These are phyloP conservation scores for Amesomyces nigricolor DNA, from an alignment of 2,329 filamentous ascomycete species.

Conservation along the genomic window DNA sequence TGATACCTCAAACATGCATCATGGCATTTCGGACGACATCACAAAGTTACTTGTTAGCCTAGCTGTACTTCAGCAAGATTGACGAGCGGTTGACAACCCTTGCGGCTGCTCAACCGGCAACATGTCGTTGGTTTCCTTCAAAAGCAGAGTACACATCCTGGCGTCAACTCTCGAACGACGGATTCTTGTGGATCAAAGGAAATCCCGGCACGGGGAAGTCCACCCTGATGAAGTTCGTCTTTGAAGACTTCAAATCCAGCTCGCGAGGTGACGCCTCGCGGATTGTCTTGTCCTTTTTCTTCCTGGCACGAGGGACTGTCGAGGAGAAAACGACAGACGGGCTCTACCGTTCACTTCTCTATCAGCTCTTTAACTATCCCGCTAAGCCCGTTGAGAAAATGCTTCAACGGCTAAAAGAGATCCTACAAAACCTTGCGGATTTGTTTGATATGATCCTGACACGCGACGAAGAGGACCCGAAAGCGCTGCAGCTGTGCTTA, in stretches of 20 bases:
- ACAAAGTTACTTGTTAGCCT: not conserved
- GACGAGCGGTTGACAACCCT: slow-evolving; percentile 18
- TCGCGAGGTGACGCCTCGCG: not conserved
- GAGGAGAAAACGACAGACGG: slow-evolving; percentile 41
- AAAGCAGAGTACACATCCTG: slow-evolving; percentile 19
- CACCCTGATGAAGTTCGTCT: slow-evolving; percentile 38
- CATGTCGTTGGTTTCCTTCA: slow-evolving; percentile 25
- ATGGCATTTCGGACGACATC: too few species aligned
- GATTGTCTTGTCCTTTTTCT: slow-evolving; percentile 37
- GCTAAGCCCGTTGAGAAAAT: slow-evolving; percentile 28
- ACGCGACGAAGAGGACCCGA: slow-evolving; percentile 39
- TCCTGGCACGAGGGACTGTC: slow-evolving; percentile 40
- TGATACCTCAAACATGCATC: too few species aligned
- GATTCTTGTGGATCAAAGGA: slow-evolving; percentile 42
- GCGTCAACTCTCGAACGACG: slow-evolving; percentile 19
- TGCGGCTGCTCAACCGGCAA: slow-evolving; percentile 14
- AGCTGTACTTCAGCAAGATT: slow-evolving; percentile 19
- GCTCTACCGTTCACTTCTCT: slow-evolving; percentile 44
- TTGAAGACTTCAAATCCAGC: slow-evolving; percentile 15
- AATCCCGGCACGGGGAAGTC: slow-evolving; percentile 40
- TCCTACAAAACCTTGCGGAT: slow-evolving; percentile 37
- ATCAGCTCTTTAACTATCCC: slow-evolving; percentile 37
- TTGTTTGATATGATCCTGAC: slow-evolving; percentile 48
- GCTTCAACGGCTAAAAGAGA: slow-evolving; percentile 28
- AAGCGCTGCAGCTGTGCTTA: slow-evolving; percentile 41